A percentile compares a stretch with the other conserved stretches of the same genome.
These are phyloP conservation scores for Geranomyces michiganensis DNA, from an alignment of 192 early-diverging fungal species.

Conservation along the genomic window DNA sequence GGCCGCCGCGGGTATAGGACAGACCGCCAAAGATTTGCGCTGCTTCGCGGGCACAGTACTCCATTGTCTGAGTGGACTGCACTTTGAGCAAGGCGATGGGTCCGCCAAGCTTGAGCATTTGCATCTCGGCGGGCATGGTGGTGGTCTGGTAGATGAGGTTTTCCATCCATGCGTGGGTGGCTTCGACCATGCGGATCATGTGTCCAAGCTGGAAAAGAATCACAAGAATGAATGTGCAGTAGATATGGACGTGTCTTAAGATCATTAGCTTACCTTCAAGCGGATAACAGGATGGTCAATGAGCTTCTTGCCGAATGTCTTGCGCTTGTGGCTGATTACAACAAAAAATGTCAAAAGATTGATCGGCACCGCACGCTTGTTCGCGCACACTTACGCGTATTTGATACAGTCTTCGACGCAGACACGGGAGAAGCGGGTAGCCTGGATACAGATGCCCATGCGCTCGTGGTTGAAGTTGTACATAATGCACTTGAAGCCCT, in stretches of 20 bases:
- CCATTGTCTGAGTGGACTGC: conserved; percentile 82
- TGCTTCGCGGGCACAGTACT: conserved; percentile 86
- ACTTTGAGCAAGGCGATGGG: conserved; percentile 86
- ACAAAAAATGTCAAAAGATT: neutral
- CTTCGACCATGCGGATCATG: conserved; percentile 84
- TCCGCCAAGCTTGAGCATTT: conserved; percentile 77
- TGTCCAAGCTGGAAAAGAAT: conserved; percentile 37
- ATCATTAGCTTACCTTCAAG: conserved; percentile 54
- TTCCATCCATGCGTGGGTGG: conserved; percentile 85
- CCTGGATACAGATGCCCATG: conserved; percentile 81
- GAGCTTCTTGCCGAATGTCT: conserved; percentile 85
- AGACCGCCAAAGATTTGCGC: conserved; percentile 91
- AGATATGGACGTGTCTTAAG: too few relatives aligned
- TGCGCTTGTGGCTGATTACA: conserved; percentile 64
- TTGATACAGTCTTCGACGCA: conserved; percentile 82
- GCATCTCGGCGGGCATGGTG: conserved; percentile 67
- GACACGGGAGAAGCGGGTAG: conserved; percentile 83
- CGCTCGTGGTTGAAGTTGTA: conserved; percentile 82
- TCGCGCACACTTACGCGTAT: conserved; percentile 54
- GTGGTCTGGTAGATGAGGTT: conserved; percentile 71
- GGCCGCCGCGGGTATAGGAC: conserved; percentile 75
- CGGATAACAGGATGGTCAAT: conserved; percentile 74
- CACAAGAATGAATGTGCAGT: too few relatives aligned
- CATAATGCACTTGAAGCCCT: conserved; percentile 81
- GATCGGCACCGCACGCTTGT: neutral